Conservation (phyloP, 768 basidiomycete species). For the Fibroporia radiculosa region DNA sequence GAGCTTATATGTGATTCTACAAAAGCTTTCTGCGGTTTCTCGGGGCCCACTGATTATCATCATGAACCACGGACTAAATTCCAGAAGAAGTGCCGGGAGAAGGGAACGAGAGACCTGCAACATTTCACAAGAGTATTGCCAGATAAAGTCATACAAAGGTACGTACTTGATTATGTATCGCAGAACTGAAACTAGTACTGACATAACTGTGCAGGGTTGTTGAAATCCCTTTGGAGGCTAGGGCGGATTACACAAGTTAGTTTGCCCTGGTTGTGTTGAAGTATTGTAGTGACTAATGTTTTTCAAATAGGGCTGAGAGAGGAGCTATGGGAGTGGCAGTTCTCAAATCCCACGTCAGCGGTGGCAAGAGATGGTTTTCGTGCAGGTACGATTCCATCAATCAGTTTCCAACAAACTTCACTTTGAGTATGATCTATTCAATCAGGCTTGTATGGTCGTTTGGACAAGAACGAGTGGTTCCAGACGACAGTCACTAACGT, state of each 20-base stretch:
- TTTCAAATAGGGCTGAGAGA: slow-evolving; percentile 10
- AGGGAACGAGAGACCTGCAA: slow-evolving; percentile 46
- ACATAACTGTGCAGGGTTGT: slow-evolving; percentile 37
- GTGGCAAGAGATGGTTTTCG: slow-evolving; percentile 44
- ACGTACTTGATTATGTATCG: slow-evolving; percentile 25
- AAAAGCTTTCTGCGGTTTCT: slow-evolving; percentile 26
- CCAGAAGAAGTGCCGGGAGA: slow-evolving; percentile 40
- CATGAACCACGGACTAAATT: slow-evolving; percentile 29
- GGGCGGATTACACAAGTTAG: slow-evolving; percentile 56
- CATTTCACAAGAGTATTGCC: slow-evolving; percentile 56
- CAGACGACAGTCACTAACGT: slow-evolving; percentile 75
- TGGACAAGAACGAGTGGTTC: slow-evolving; percentile 50
- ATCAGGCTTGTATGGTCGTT: slow-evolving; percentile 50
- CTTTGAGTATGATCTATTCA: neutral
- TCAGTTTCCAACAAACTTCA: neutral
- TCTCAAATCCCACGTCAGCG: slow-evolving; percentile 51
- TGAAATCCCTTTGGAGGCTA: slow-evolving; percentile 44
- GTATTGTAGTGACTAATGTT: neutral
- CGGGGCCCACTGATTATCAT: slow-evolving; percentile 25
- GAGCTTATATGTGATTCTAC: slow-evolving; percentile 31
- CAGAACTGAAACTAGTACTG: neutral
- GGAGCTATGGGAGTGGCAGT: slow-evolving; percentile 51
- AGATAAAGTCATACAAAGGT: slow-evolving; percentile 51
- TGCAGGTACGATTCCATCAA: slow-evolving; percentile 30
- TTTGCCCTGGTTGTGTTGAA: neutral